Evolutionary conservation across 176 grass and related monocot genomes (phyloP), one percentile per base, ranked within the genome.

Genomic region (Avena atlantica): DNA sequence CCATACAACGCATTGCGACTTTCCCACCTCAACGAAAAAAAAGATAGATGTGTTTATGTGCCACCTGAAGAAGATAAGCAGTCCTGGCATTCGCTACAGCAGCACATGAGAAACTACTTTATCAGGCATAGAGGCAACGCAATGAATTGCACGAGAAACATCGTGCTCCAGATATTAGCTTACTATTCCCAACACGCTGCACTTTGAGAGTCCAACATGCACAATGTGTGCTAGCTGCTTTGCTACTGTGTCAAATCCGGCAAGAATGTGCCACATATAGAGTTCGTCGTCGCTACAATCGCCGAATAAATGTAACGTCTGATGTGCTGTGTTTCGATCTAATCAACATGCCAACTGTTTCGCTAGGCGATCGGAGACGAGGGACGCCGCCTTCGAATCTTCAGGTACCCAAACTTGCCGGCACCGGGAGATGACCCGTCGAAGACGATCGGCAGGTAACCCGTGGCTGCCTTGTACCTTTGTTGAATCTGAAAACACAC

Each of bases 391-490:
- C 84, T 53, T 16, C 81, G 88, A 40, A 98, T 88, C 88, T 92
- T 98, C 73, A 98, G 81, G 77, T 95, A 90, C 20, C 96, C 96
- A 2, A 98, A 98, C 85, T 92, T 92, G 14, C 86, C 96, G 0
- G 96, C 93, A 15, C 96, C 96, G 6, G 96, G 93, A 10, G 96
- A 98, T 1, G 96, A 98, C 9, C 96, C 93, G 1, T 95, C 88
- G 4, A 98, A 98, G 40, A 95, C 14, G 49, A 98, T 88, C 6
- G 96, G 96, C 21, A 88, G 64, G 78, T 95, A 95, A 12, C 96
- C 96, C 0, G 93, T 98, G 12, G 86, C 96, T 48, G 86, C 90
- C 86, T 92, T 92, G 86, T 98, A 98, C 59, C 84, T 98, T 84
- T 77, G 91, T 79, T 95, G 96, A 89, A 98, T 95, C 93, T 98